These are phyloP conservation scores for Aspergillus sclerotialis DNA, from an alignment of 2,329 filamentous ascomycete species.

Conservation along the genomic window DNA sequence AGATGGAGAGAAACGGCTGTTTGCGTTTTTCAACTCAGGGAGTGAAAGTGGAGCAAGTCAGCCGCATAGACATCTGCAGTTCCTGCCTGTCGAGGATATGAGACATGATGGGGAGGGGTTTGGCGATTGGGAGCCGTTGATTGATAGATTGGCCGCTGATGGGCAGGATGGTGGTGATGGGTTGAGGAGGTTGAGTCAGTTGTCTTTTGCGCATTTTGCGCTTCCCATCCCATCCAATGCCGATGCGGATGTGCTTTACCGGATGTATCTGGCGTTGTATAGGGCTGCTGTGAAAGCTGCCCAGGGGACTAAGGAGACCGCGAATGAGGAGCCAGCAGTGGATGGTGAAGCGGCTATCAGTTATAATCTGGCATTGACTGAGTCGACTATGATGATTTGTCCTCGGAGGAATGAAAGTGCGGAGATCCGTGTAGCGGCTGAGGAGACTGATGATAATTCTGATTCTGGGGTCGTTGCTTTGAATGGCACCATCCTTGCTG, in stretches of 20 bases:
- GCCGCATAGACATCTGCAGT: constrained; percentile 42
- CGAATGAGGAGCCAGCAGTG: constrained; percentile 13
- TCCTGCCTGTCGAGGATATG: constrained; percentile 42
- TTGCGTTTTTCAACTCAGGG: constrained; percentile 46
- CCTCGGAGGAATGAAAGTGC: constrained; percentile 43
- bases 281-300: constrained; percentile 28
- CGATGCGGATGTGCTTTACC: constrained; percentile 27
- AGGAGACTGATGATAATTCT: constrained; percentile 20
- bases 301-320: constrained; percentile 14
- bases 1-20: constrained; percentile 22
- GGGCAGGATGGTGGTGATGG: constrained; percentile 9
- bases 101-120: constrained; percentile 18
- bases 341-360: constrained; percentile 44
- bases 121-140: constrained; percentile 44
- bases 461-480: constrained; percentile 40
- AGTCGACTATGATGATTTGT: constrained; percentile 46
- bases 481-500: constrained; percentile 52
- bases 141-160: constrained; percentile 29
- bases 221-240: constrained; percentile 34
- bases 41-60: constrained; percentile 43
- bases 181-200: constrained; percentile 18
- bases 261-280: constrained; percentile 37
- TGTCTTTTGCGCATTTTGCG: constrained; percentile 48
- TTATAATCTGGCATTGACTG: constrained; percentile 55
- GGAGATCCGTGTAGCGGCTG: constrained; percentile 31